Evolutionary conservation across 768 basidiomycete genomes (phyloP).

Genomic region (Mycena latifolia): DNA sequence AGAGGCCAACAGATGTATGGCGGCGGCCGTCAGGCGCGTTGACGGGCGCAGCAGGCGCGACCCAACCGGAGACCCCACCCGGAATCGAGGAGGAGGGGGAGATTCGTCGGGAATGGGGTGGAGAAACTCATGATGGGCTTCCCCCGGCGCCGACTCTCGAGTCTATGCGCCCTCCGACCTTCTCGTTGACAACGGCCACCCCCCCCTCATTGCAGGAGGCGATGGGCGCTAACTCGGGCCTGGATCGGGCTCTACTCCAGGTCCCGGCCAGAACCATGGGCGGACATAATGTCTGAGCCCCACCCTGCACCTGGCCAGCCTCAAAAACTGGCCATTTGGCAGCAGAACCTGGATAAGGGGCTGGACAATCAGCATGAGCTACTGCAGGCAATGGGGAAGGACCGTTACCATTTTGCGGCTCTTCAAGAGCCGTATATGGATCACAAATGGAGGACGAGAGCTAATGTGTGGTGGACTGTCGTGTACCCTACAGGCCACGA

Average conservation of each 20-base stretch:
- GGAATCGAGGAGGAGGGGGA: too few species aligned
- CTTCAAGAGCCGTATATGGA: not conserved
- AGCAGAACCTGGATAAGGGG: not conserved
- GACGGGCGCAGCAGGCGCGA: too few species aligned
- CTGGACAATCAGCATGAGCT: not conserved
- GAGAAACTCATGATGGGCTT: not conserved
- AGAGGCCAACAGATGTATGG: too few species aligned
- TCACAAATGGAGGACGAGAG: not conserved
- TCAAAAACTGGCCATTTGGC: not conserved
- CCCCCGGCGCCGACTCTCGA: not conserved
- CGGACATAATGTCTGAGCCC: not conserved
- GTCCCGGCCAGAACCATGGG: not conserved
- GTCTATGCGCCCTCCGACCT: not conserved
- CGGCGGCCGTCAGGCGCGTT: too few species aligned
- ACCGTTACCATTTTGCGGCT: not conserved
- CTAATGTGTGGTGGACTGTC: not conserved
- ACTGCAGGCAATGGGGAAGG: not conserved
- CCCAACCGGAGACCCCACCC: too few species aligned
- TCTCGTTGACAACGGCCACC: not conserved
- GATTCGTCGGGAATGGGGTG: too few species aligned
- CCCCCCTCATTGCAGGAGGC: not conserved
- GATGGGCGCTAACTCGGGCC: not conserved
- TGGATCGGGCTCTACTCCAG: not conserved
- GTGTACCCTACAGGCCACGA: constrained; percentile 5
- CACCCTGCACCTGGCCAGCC: not conserved